Percentiles rank a stretch among this genome's conserved stretches.
These are phyloP conservation scores for Vanrija pseudolonga DNA, from an alignment of 1,284 basidiomycete species.

Conservation along the genomic window DNA sequence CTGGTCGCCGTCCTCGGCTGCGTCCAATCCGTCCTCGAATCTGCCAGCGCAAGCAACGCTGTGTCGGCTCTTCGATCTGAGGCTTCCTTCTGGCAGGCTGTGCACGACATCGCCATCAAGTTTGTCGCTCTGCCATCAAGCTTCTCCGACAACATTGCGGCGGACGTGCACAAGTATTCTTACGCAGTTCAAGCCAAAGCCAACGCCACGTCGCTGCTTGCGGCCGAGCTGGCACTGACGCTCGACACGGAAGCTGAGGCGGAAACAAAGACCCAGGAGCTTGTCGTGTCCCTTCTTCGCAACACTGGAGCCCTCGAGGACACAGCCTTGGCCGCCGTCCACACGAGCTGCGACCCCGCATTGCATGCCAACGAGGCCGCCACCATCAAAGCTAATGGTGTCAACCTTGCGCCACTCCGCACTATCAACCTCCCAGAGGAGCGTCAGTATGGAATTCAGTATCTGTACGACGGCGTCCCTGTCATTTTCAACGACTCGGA, in stretches of 20 bases:
- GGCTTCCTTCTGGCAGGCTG: conserved; percentile 32
- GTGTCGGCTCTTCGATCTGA: conserved; percentile 26
- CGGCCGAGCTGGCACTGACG: conserved; percentile 31
- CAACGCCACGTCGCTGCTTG: conserved; percentile 33
- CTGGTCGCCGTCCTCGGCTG: conserved; percentile 74
- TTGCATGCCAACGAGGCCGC: conserved; percentile 33
- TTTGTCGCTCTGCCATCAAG: conserved; percentile 34
- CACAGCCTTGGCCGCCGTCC: conserved; percentile 22
- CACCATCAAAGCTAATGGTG: conserved; percentile 26
- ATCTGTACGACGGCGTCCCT: conserved; percentile 57
- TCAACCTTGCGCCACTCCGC: conserved; percentile 53
- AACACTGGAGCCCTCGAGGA: conserved; percentile 41
- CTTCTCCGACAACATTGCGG: conserved; percentile 33
- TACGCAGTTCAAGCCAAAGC: conserved; percentile 54
- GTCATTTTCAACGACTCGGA: conserved; percentile 33
- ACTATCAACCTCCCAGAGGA: conserved; percentile 62
- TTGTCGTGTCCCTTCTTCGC: conserved; percentile 39
- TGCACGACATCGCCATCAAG: conserved; percentile 33
- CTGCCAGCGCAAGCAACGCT: conserved; percentile 22
- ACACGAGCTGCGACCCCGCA: conserved; percentile 35
- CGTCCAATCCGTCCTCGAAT: conserved; percentile 60
- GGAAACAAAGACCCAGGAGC: conserved; percentile 30
- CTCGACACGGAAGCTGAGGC: conserved; percentile 22
- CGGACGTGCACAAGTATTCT: conserved; percentile 55
- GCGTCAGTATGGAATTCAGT: conserved; percentile 74